Base-by-base conservation (phyloP, 495 filamentous ascomycete species). In the Trichocladium uniseriatum region DNA sequence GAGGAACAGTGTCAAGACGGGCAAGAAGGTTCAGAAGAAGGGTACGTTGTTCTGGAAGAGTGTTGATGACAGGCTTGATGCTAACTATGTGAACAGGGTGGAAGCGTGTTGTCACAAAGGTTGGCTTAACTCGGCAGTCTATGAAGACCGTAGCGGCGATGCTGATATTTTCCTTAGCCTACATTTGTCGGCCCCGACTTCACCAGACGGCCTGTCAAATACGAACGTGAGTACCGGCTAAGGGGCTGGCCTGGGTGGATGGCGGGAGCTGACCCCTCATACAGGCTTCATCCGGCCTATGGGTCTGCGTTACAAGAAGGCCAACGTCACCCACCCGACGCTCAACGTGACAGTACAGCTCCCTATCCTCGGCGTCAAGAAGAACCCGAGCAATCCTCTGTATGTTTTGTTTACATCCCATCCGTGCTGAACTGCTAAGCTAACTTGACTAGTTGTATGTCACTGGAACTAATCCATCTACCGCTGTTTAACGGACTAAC, bases 311-410 rank as follows among this genome's bases (percentile, higher is more conserved):
- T 94, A 95, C 69, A 95, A 95, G 75, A 92, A 91, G 70, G 87
- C 84, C 52, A 91, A 96, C 62, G 88, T 95, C 35, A 95, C 89
- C 22, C 83, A 89, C 48, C 58, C 63, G 7, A 63, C 62, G 10
- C 57, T 67, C 49, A 67, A 67, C 48, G 64, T 67, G 20, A 67
- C 64, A 0, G 87, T 97, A 8, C 90, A 98, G 58, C 70, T 98
- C 16, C 92, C 91, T 14, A 95, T 98, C 48, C 78, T 98, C 44
- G 77, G 77, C 37, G 92, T 99, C 56, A 97, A 97, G 77, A 97
- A 99, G 83, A 98, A 96, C 72, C 92, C 92, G 10, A 87, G 92
- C 71, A 90, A 86, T 63, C 89, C 88, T 2, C 79, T 96, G 65
- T 97, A 88, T 43, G 47, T 49, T 21, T 3, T 8, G 19, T 19